Conservation (phyloP, 2,329 filamentous ascomycete species). For the Delphinella strobiligena region DNA sequence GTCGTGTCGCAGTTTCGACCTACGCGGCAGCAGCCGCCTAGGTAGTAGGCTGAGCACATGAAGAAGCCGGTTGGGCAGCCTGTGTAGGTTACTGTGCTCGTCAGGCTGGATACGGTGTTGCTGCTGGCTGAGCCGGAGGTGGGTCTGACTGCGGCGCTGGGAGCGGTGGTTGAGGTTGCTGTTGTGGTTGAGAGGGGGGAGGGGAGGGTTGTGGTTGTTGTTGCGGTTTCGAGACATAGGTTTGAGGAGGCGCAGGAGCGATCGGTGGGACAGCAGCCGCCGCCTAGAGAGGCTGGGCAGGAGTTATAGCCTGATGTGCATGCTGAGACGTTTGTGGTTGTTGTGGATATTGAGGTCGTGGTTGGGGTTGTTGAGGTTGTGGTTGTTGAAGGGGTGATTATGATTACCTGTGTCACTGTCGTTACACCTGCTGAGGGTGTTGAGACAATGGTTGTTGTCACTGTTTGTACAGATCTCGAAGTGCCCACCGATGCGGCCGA, state of each 20-base stretch:
- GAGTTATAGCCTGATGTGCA: conserved; percentile 35
- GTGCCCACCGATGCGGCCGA: conserved; percentile 2
- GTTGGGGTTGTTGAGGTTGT: conserved; percentile 2
- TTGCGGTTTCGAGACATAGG: conserved; percentile 21
- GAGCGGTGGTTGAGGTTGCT: neutral
- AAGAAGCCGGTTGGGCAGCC: conserved; percentile 85
- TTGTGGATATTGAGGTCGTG: conserved; percentile 7
- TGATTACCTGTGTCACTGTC: conserved; percentile 10
- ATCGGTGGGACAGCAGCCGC: conserved; percentile 37
- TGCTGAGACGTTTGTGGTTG: conserved; percentile 9
- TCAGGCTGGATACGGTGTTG: conserved; percentile 11
- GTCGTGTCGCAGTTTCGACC: conserved; percentile 74
- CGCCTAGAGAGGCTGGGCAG: conserved; percentile 34
- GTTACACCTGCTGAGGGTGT: conserved; percentile 8
- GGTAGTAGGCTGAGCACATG: conserved; percentile 69
- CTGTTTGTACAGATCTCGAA: conserved; percentile 14
- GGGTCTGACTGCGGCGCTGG: conserved; percentile 21
- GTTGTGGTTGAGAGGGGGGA: conserved; percentile 13
- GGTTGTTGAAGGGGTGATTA: conserved; percentile 4
- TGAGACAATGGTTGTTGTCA: conserved; percentile 15
- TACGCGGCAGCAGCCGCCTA: conserved; percentile 77
- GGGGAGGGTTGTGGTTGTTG: conserved; percentile 18
- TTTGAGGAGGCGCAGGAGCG: conserved; percentile 29
- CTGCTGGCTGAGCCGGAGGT: conserved; percentile 24
- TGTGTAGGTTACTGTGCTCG: conserved; percentile 13